phyloP scores from a whole-genome alignment of 2,329 filamentous ascomycete genomes.

The Hypoxylon sp. region DNA sequence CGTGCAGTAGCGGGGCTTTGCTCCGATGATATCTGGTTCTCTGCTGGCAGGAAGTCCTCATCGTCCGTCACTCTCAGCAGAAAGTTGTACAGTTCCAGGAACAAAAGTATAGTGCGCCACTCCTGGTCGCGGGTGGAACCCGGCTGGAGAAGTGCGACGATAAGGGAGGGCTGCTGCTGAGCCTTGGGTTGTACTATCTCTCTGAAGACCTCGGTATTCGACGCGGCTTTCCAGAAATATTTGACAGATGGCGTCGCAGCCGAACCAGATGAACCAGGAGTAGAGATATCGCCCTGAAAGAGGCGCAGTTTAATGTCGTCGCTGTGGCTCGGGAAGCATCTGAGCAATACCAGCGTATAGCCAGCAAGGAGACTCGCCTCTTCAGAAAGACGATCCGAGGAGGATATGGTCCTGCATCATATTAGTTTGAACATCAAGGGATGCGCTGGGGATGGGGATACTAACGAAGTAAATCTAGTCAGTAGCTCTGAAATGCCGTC shows the following conservation, averaged over 20 bases:
- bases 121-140: slow-evolving; percentile 64
- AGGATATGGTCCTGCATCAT: slow-evolving; percentile 42
- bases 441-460: slow-evolving; percentile 33
- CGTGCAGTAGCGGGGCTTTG: slow-evolving; percentile 54
- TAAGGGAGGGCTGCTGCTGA: slow-evolving; percentile 38
- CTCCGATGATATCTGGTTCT: slow-evolving; percentile 50
- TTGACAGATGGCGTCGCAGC: slow-evolving; percentile 70
- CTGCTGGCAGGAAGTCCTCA: slow-evolving; percentile 85
- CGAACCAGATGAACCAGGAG: slow-evolving; percentile 46
- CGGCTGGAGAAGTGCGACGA: slow-evolving; percentile 41
- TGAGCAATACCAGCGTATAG: slow-evolving; percentile 84
- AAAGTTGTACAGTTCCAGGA: slow-evolving; percentile 94
- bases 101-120: slow-evolving; percentile 89
- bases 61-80: slow-evolving; percentile 93
- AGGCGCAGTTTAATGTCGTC: slow-evolving; percentile 96
- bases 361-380: slow-evolving; percentile 80
- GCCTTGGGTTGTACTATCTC: slow-evolving; percentile 45
- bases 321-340: slow-evolving; percentile 80
- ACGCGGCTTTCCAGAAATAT: slow-evolving; percentile 80
- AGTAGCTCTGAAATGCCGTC: slow-evolving; percentile 74
- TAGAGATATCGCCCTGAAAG: slow-evolving; percentile 75
- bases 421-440: slow-evolving; percentile 40
- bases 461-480: slow-evolving; percentile 51
- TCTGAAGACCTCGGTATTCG: slow-evolving; percentile 53
- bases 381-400: slow-evolving; percentile 52